These are phyloP conservation scores for Trametes maxima DNA, from an alignment of 768 basidiomycete genomes.

Conservation along the genomic window DNA sequence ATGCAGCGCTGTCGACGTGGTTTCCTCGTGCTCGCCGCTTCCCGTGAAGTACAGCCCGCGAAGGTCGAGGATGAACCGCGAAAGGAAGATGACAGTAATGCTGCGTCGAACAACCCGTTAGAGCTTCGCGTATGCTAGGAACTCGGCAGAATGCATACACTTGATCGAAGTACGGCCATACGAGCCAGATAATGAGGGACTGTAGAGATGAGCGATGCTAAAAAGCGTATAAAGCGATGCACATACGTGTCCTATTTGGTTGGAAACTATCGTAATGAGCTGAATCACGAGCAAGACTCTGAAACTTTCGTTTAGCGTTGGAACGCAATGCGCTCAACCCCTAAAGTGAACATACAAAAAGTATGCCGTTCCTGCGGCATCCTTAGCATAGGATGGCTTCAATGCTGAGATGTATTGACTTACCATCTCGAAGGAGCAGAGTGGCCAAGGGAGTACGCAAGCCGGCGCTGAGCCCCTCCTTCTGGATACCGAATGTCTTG, in stretches of 20 bases:
- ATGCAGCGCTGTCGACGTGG: conserved; percentile 1
- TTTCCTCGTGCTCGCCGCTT: not conserved
- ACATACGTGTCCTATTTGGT: not conserved
- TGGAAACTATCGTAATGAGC: conserved; percentile 6
- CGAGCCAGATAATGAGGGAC: conserved; percentile 6
- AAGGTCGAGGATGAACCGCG: conserved; percentile 12
- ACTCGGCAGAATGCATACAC: not conserved
- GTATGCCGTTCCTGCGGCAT: conserved; percentile 13
- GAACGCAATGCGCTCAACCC: too few species aligned
- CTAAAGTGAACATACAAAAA: conserved; percentile 20
- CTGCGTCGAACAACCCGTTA: not conserved
- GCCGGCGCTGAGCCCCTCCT: not conserved
- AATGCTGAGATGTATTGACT: not conserved
- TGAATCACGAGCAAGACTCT: conserved; percentile 10
- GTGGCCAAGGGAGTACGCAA: conserved; percentile 14
- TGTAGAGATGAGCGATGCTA: not conserved
- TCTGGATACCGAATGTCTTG: conserved; percentile 15
- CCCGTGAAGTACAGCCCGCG: conserved; percentile 9
- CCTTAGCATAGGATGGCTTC: too few species aligned
- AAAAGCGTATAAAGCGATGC: rapidly evolving
- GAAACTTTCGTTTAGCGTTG: not conserved
- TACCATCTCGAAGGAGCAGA: conserved; percentile 18
- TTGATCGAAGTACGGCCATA: conserved; percentile 10
- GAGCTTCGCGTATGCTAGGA: not conserved
- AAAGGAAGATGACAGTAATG: conserved; percentile 7